These are phyloP conservation scores for Plenodomus tracheiphilus DNA, from an alignment of 2,329 filamentous ascomycete species.

Conservation along the genomic window DNA sequence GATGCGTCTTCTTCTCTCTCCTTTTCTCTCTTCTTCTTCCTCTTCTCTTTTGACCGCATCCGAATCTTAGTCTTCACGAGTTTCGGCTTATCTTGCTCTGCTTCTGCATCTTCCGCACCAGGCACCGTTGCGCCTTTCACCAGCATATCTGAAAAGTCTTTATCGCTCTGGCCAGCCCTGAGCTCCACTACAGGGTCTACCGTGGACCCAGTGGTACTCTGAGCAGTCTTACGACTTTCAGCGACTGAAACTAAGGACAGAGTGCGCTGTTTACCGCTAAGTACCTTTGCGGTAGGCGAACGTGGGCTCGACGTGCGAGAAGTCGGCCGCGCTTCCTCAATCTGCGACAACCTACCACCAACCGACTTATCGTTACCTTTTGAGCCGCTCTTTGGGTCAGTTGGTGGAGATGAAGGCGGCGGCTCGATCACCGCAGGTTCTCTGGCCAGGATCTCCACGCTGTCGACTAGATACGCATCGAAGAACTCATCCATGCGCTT, in stretches of 20 bases:
- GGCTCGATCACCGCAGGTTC: conserved; percentile 10
- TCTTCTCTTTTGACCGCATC: conserved; percentile 37
- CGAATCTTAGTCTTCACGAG: conserved; percentile 43
- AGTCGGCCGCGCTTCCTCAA: conserved; percentile 7
- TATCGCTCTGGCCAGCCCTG: conserved; percentile 22
- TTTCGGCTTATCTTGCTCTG: conserved; percentile 20
- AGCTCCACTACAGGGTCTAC: neutral
- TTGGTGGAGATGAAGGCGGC: conserved; percentile 5
- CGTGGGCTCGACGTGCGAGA: conserved; percentile 10
- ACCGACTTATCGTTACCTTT: conserved; percentile 22
- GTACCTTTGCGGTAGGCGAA: conserved; percentile 16
- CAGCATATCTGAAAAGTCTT: conserved; percentile 35
- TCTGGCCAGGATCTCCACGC: conserved; percentile 60
- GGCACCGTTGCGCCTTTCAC: conserved; percentile 26
- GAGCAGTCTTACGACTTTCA: conserved; percentile 21
- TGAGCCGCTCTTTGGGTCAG: conserved; percentile 9
- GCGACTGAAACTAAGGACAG: conserved; percentile 26
- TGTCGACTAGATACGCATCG: conserved; percentile 68
- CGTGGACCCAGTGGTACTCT: conserved; percentile 5
- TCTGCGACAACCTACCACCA: conserved; percentile 28
- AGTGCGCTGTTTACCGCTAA: conserved; percentile 26
- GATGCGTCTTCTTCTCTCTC: conserved; percentile 20
- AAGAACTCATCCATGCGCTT: conserved; percentile 73
- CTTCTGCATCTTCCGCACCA: conserved; percentile 9
- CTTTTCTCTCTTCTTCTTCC: conserved; percentile 27